Evolutionary conservation across 306 rosid genomes (phyloP).

Genomic region (Fragaria iinumae): DNA sequence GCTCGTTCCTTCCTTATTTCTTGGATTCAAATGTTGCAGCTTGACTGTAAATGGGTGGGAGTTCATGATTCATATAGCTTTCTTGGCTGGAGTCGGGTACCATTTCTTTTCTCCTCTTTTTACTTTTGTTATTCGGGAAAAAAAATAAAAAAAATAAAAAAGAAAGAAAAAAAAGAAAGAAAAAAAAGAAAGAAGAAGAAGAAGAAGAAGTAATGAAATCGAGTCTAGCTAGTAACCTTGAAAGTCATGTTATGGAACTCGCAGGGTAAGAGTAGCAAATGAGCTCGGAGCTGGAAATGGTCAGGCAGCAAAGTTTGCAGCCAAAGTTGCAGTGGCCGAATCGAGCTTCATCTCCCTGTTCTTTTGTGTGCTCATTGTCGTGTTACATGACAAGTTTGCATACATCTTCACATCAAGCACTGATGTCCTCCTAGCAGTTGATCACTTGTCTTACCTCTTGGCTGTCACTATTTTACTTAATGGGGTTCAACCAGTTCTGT

Average conservation of each 20-base stretch:
- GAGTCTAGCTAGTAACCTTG: neutral
- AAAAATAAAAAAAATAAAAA: too few species aligned
- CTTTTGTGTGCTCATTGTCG: slow-evolving; percentile 44
- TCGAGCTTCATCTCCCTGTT: slow-evolving; percentile 46
- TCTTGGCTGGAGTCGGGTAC: slow-evolving; percentile 79
- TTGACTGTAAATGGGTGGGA: slow-evolving; percentile 83
- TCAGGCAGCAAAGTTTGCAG: slow-evolving; percentile 62
- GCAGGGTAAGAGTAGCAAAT: slow-evolving; percentile 73
- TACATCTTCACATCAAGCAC: slow-evolving; percentile 57
- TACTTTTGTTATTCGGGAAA: too few species aligned
- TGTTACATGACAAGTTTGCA: slow-evolving; percentile 40
- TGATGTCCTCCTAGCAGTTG: slow-evolving; percentile 45
- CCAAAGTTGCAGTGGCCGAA: slow-evolving; percentile 45
- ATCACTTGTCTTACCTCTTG: slow-evolving; percentile 42
- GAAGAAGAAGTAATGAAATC: neutral
- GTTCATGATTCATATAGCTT: slow-evolving; percentile 76
- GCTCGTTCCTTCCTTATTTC: neutral
- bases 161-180: too few species aligned
- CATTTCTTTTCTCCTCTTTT: neutral
- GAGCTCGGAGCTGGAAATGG: slow-evolving; percentile 80
- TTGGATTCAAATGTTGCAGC: slow-evolving; percentile 29
- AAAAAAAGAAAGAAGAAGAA: too few species aligned
- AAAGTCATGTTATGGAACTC: neutral
- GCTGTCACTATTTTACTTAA: slow-evolving; percentile 60
- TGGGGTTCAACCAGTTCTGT: slow-evolving; percentile 62